phyloP scores from a whole-genome alignment of 2,329 filamentous ascomycete species.

The Amesomyces nigricolor region DNA sequence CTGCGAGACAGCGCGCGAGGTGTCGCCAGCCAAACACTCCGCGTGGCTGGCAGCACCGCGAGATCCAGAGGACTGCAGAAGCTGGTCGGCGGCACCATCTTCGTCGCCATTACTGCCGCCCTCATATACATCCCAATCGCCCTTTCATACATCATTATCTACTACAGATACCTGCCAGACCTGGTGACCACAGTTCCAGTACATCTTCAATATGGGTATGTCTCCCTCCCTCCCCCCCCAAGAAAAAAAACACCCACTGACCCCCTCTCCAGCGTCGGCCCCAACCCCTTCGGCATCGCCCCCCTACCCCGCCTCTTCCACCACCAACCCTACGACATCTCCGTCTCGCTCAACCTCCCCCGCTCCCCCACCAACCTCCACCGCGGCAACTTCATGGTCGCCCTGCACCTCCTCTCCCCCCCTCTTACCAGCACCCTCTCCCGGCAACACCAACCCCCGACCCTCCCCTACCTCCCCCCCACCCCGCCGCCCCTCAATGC shows the following conservation, averaged over 20 bases:
- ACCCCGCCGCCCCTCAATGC: not conserved
- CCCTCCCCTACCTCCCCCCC: slow-evolving; percentile 7
- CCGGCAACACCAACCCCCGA: not conserved
- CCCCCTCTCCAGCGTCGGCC: slow-evolving; percentile 37
- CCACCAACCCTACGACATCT: slow-evolving; percentile 79
- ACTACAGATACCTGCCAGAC: slow-evolving; percentile 52
- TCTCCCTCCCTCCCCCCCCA: slow-evolving; percentile 5
- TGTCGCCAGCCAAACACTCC: not conserved
- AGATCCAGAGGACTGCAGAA: slow-evolving; percentile 46
- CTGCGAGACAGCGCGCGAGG: not conserved
- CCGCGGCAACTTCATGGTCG: slow-evolving; percentile 92
- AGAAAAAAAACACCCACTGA: not conserved
- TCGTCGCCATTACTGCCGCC: slow-evolving; percentile 40
- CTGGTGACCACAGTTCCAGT: slow-evolving; percentile 48
- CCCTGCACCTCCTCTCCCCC: slow-evolving; percentile 59
- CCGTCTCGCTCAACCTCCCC: slow-evolving; percentile 69
- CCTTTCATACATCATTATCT: slow-evolving; percentile 48
- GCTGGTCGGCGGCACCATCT: slow-evolving; percentile 41
- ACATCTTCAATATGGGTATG: slow-evolving; percentile 55
- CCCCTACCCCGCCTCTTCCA: slow-evolving; percentile 53
- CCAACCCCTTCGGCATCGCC: slow-evolving; percentile 49
- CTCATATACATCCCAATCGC: slow-evolving; percentile 44
- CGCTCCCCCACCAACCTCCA: slow-evolving; percentile 69
- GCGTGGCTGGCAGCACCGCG: not conserved
- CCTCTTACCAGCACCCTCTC: slow-evolving; percentile 12